Evolutionary conservation across 164 flowering plant genomes (phyloP), one percentile per base, ranked within the genome.

Genomic region (Brasenia schreberi): DNA sequence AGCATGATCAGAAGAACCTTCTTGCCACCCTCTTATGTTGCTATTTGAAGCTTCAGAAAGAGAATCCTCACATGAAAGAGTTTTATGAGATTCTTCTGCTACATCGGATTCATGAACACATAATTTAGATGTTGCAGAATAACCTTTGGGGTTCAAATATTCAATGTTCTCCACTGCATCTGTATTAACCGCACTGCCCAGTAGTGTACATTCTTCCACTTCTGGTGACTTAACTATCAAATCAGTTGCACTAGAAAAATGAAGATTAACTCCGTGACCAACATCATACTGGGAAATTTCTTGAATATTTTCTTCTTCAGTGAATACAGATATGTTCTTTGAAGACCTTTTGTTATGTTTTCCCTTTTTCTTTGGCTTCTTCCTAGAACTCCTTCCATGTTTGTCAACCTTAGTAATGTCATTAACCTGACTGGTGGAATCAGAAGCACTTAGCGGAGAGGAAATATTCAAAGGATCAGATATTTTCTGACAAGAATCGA

Each of bases 361-460:
- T 39, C 76, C 75, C 63, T 81, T 81, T 80, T 76, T 85, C 71
- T 72, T 81, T 18, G 70, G 66, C 70, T 80, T 83, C 71, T 74
- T 82, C 64, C 68, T 77, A 10, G 76, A 70, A 64, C 63, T 76
- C 66, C 45, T 77, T 7, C 23, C 67, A 59, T 66, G 42, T 64
- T 72, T 78, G 27, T 74, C 71, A n/a, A 59, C 53, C 68, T 75
- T 71, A 44, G 69, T 62, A 18, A 19, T 23, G 60, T 74, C 78
- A 63, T 66, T 33, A 0, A 66, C 56, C 58, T 62, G 59, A 49
- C 64, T 72, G 66, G 74, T 60, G 49, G 77, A 71, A 68, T 62
- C 43, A 68, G 53, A 19, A 59, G 70, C 69, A 69, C 18, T 66
- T 64, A 67, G 64, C 23, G 17, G 49, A 64, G 81, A 65, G 56